These are phyloP conservation scores for Wickerhamomyces sp. DNA, from an alignment of 1,139 yeast species.

Conservation along the genomic window DNA sequence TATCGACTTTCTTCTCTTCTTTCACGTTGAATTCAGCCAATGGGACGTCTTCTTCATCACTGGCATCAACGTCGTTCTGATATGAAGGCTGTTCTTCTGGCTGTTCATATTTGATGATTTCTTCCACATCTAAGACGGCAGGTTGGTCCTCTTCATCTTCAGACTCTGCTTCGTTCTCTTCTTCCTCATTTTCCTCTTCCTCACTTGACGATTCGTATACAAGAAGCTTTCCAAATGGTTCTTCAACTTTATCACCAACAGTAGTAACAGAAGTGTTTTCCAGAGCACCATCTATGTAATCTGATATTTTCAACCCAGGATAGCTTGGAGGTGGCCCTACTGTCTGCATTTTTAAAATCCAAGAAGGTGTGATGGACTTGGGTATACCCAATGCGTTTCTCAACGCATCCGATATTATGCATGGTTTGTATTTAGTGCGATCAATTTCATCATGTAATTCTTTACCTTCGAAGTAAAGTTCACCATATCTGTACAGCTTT, in stretches of 20 bases:
- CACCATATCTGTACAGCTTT: constrained; percentile 62
- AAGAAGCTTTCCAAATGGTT: constrained; percentile 40
- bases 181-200: constrained; percentile 13
- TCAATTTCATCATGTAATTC: constrained; percentile 45
- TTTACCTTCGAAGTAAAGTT: constrained; percentile 74
- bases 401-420: constrained; percentile 54
- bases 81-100: constrained; percentile 18
- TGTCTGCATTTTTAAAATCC: constrained; percentile 69
- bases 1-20: constrained; percentile 9
- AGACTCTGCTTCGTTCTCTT: constrained; percentile 9
- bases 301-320: constrained; percentile 55
- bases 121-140: constrained; percentile 24
- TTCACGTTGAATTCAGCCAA: constrained; percentile 18
- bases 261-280: constrained; percentile 17
- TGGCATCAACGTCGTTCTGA: constrained; percentile 8
- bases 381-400: constrained; percentile 68
- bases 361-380: constrained; percentile 67
- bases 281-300: constrained; percentile 34
- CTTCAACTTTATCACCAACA: constrained; percentile 12
- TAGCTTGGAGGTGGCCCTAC: constrained; percentile 87
- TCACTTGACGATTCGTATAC: constrained; percentile 31
- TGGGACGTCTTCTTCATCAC: constrained; percentile 19
- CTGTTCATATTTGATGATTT: constrained; percentile 22
- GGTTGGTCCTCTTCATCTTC: constrained; percentile 15
- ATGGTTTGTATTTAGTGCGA: constrained; percentile 52